These are phyloP conservation scores for Neonectria hederae DNA, from an alignment of 2,329 filamentous ascomycete species.

Conservation along the genomic window DNA sequence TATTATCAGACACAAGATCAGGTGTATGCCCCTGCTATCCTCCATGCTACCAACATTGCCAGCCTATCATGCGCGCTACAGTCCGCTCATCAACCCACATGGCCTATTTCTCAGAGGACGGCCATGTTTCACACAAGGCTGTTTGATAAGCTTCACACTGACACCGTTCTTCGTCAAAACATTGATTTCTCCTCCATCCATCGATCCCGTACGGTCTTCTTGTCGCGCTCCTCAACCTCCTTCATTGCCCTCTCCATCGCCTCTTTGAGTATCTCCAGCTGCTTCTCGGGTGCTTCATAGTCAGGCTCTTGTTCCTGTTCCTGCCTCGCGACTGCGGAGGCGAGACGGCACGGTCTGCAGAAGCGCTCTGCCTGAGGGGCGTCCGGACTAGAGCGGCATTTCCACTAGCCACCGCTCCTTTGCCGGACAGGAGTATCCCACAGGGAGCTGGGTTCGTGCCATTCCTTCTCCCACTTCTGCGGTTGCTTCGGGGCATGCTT, in stretches of 20 bases:
- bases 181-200: neutral
- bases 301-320: neutral
- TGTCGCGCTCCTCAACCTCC: constrained; percentile 20
- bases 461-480: constrained; percentile 34
- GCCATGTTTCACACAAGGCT: neutral
- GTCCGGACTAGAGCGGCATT: constrained; percentile 37
- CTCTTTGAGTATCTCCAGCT: constrained; percentile 12
- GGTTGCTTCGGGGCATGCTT: neutral
- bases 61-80: neutral
- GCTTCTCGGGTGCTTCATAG: constrained; percentile 3
- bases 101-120: neutral
- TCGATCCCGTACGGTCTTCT: neutral
- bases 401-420: constrained; percentile 41
- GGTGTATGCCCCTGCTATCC: neutral
- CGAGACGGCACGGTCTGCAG: constrained; percentile 28
- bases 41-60: neutral
- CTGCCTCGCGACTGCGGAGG: neutral
- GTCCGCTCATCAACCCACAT: neutral
- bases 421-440: constrained; percentile 33
- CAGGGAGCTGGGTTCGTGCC: constrained; percentile 27
- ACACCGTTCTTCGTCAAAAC: neutral
- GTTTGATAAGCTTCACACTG: neutral
- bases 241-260: constrained; percentile 32
- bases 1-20: neutral
- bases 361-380: constrained; percentile 28